Percentiles rank a stretch among this genome's conserved stretches.
Conservation (phyloP, 805 yeast species). For the Saturnispora besseyi region DNA sequence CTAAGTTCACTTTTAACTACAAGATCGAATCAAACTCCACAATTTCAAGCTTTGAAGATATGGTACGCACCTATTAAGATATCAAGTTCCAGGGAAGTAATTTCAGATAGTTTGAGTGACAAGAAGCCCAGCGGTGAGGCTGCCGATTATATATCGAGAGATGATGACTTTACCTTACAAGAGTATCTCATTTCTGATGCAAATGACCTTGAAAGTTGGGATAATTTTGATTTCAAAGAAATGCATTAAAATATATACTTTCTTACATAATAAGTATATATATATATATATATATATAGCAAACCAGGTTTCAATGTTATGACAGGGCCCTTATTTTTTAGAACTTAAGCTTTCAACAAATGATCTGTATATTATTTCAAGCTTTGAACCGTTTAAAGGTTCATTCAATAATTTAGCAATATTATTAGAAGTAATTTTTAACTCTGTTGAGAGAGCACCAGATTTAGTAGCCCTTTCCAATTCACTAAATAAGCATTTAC, state of each 20-base stretch:
- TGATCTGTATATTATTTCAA: constrained; percentile 1
- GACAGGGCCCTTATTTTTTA: not conserved
- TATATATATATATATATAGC: not conserved
- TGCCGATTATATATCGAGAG: too few relatives aligned
- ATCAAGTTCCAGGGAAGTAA: not conserved
- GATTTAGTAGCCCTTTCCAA: not conserved
- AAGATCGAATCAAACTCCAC: not conserved
- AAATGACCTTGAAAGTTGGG: too few relatives aligned
- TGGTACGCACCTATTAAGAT: not conserved
- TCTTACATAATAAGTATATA: too few relatives aligned
- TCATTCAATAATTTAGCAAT: constrained; percentile 1
- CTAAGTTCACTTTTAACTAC: not conserved
- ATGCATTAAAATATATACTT: too few relatives aligned
- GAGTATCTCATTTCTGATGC: too few relatives aligned
- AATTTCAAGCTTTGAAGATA: not conserved
- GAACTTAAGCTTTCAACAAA: constrained; percentile 3
- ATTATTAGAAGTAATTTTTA: not conserved
- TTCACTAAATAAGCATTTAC: constrained; percentile 3
- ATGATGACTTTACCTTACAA: too few relatives aligned
- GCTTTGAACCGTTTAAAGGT: not conserved
- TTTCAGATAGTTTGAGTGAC: too few relatives aligned
- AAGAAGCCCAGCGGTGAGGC: too few relatives aligned
- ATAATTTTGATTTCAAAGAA: too few relatives aligned
- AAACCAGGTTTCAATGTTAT: not conserved
- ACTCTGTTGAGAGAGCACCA: not conserved